Conservation (phyloP, 2,329 filamentous ascomycete species). For the Aspergillus hortae region DNA sequence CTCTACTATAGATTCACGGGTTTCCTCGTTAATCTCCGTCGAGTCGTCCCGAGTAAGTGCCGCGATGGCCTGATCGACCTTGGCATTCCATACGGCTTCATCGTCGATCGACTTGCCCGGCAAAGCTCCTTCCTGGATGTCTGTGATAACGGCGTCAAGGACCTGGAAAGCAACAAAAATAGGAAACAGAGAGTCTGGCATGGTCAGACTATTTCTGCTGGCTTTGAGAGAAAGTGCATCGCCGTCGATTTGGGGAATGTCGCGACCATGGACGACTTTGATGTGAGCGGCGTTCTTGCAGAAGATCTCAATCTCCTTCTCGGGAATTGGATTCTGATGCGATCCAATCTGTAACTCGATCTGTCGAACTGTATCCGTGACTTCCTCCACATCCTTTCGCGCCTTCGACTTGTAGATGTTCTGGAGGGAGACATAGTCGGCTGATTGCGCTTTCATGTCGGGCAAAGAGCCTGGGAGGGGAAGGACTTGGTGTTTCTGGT, state of each 20-base stretch:
- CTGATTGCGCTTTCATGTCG: conserved; percentile 95
- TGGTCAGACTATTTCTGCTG: conserved; percentile 36
- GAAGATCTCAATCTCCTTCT: conserved; percentile 79
- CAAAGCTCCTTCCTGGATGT: conserved; percentile 47
- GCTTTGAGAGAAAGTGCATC: conserved; percentile 40
- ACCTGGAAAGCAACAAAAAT: conserved; percentile 65
- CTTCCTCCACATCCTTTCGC: conserved; percentile 70
- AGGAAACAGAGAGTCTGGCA: conserved; percentile 59
- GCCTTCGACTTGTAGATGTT: conserved; percentile 91
- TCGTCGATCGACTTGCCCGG: conserved; percentile 28
- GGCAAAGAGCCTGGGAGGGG: conserved; percentile 84
- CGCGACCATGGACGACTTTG: conserved; percentile 71
- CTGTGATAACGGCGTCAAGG: conserved; percentile 45
- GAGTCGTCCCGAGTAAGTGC: conserved; percentile 37
- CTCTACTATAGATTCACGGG: conserved; percentile 50
- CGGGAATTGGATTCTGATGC: conserved; percentile 51
- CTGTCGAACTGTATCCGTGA: conserved; percentile 61
- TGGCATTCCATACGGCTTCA: conserved; percentile 28
- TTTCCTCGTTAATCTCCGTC: conserved; percentile 47
- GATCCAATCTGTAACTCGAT: conserved; percentile 51
- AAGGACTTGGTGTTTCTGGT: conserved; percentile 66
- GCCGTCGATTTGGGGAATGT: conserved; percentile 49
- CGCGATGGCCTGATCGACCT: conserved; percentile 26
- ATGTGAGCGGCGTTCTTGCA: conserved; percentile 95
- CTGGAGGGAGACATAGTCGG: conserved; percentile 84